Percentiles rank a stretch among this genome's conserved stretches.
Conservation (phyloP, 371 early-diverging fungal genomes). For the Zopfochytrium polystomum region DNA sequence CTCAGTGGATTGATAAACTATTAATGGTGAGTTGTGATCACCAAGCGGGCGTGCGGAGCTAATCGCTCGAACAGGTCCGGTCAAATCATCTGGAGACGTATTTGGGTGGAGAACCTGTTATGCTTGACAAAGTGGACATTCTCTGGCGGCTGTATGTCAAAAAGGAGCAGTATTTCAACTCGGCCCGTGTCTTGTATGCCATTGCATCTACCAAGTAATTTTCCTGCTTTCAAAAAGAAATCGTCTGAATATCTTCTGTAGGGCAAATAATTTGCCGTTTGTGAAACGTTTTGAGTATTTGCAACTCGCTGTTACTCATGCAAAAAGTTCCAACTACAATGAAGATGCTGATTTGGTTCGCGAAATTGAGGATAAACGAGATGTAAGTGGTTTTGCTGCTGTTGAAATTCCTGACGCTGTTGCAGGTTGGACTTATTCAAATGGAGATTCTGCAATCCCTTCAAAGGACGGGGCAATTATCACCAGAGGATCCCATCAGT, state of each 20-base stretch:
- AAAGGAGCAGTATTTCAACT: constrained; percentile 58
- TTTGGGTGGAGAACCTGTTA: constrained; percentile 53
- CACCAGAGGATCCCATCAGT: constrained; percentile 22
- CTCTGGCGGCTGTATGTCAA: constrained; percentile 75
- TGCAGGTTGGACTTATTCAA: constrained; percentile 25
- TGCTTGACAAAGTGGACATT: constrained; percentile 56
- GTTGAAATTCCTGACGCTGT: background rate
- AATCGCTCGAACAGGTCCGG: constrained; percentile 29
- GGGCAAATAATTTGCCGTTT: constrained; percentile 41
- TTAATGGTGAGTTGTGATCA: constrained; percentile 23
- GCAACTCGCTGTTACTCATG: constrained; percentile 69
- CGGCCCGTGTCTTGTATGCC: constrained; percentile 61
- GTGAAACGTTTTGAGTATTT: constrained; percentile 63
- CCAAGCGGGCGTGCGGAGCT: background rate
- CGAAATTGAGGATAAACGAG: constrained; percentile 27
- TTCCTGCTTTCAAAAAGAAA: constrained; percentile 5
- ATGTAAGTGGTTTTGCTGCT: constrained; percentile 12
- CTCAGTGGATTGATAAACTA: constrained; percentile 33
- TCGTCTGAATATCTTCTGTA: background rate
- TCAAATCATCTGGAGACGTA: constrained; percentile 67
- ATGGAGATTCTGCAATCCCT: constrained; percentile 22
- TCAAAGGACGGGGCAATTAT: background rate
- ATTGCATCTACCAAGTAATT: constrained; percentile 54
- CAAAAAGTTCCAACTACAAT: constrained; percentile 51
- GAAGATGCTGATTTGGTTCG: constrained; percentile 23